Evolutionary conservation across 345 rosid genomes (phyloP).

Genomic region (Salix dunnii): DNA sequence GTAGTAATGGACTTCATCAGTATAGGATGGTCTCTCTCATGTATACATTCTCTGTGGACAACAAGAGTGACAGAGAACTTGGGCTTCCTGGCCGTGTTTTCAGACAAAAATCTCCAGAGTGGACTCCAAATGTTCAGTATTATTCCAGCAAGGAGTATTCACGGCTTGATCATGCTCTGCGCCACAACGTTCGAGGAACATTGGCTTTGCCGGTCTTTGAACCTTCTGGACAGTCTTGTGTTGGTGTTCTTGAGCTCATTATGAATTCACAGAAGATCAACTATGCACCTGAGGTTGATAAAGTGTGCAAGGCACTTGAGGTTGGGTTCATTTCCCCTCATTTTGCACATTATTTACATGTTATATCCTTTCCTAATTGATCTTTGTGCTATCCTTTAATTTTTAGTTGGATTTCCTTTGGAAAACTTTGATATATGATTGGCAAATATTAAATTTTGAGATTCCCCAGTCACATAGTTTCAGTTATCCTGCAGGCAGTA

Average conservation of each 20-base stretch:
- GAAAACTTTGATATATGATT: not conserved
- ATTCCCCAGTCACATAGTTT: constrained; percentile 35
- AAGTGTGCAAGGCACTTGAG: constrained; percentile 98
- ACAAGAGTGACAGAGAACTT: constrained; percentile 60
- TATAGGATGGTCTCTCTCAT: constrained; percentile 80
- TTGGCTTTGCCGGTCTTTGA: constrained; percentile 94
- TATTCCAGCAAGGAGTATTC: constrained; percentile 78
- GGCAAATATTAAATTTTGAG: constrained; percentile 3
- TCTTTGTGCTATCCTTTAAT: not conserved
- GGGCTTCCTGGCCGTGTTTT: constrained; percentile 99
- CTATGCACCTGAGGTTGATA: constrained; percentile 90
- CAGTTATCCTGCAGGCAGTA: constrained; percentile 71
- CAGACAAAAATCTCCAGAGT: constrained; percentile 72
- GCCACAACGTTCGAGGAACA: constrained; percentile 72
- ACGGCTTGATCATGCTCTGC: constrained; percentile 70
- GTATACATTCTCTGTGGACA: constrained; percentile 73
- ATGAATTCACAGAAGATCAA: constrained; percentile 81
- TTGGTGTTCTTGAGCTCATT: constrained; percentile 86
- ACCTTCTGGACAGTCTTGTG: constrained; percentile 71
- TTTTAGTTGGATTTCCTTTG: not conserved
- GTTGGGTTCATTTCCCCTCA: constrained; percentile 43
- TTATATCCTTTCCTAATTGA: constrained; percentile 4
- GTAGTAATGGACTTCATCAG: constrained; percentile 67
- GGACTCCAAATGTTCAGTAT: constrained; percentile 95
- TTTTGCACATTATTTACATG: not conserved